Evolutionary conservation across 129 eudicot species (phyloP), one percentile per base, ranked within the genome.

Genomic region (Flaveria ramosissima): DNA sequence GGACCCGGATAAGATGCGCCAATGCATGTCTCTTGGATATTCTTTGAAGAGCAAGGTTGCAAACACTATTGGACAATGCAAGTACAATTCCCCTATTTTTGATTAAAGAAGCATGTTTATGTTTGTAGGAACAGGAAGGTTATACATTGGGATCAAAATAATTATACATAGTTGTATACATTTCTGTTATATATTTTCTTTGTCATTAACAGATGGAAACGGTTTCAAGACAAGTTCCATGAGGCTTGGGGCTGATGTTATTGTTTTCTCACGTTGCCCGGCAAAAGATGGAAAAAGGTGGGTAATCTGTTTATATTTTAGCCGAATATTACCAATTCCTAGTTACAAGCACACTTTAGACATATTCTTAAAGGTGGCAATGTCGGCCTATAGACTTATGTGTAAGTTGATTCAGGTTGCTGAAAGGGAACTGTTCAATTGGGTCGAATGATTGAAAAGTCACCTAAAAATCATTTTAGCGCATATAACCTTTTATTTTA

Each of bases 171-270:
- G 10, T 36, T 72, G 77, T 53, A 19, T 77, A 45, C 26, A 24
- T 27, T 30, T 14, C 50, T 23, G 24, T 46, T 27, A 45, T 68
- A 66, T 19, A 20, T 9, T 52, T 60, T 14, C 63, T 7, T 78
- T 41, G 62, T 77, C 21, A 24, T 32, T 76, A 21, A 74, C 88
- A 94, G 98, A 94, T 77, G 98, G 98, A 62, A 94, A 94, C 52
- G 98, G 97, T 76, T 94, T 94, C 68, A 94, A 94, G 88, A 94
- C 98, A 23, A 94, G 98, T 87, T 89, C 98, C 20, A 94, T 94
- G 98, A 87, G 98, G 81, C 98, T 91, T 83, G 98, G 98, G 39
- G 97, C 98, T 55, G 98, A 94, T 85, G 98, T 94, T 9, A 91
- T 94, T 80, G 97, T 94, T 48, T 91, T 94, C 79, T 84, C 98